phyloP scores from a whole-genome alignment of 768 basidiomycete genomes.

The Boletus reticulatus region DNA sequence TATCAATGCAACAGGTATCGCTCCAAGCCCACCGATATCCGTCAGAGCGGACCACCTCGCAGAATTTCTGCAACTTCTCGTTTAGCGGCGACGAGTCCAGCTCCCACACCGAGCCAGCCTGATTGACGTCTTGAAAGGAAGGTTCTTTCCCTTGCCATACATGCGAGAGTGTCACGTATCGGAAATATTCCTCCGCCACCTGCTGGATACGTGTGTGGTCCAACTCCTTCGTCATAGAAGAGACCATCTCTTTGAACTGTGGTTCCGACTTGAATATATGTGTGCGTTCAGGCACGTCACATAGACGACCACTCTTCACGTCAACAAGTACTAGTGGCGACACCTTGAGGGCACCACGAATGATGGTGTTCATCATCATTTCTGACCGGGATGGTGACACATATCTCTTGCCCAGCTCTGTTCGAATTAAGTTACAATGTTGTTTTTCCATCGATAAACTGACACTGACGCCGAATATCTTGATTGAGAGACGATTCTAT shows the following conservation, averaged over 20 bases:
- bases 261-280: conserved; percentile 1
- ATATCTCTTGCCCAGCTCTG: background rate
- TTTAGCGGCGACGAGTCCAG: background rate
- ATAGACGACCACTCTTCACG: background rate
- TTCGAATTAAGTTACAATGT: background rate
- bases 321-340: background rate
- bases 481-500: background rate
- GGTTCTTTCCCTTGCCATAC: conserved; percentile 13
- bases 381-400: background rate
- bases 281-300: background rate
- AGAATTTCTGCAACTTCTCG: conserved; percentile 9
- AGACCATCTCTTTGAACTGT: conserved; percentile 1
- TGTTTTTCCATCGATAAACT: rapidly evolving
- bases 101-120: background rate
- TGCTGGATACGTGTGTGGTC: background rate
- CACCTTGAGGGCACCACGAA: background rate
- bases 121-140: conserved; percentile 3
- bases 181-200: conserved; percentile 3
- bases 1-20: conserved; percentile 14
- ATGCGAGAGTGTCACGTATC: conserved; percentile 13
- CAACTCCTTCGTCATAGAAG: conserved; percentile 4
- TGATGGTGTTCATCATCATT: background rate
- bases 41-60: background rate
- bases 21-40: conserved; percentile 17
- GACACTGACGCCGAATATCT: background rate